Conservation (phyloP, 2,329 filamentous ascomycete species). For the Graphiopsis chlorocephala region DNA sequence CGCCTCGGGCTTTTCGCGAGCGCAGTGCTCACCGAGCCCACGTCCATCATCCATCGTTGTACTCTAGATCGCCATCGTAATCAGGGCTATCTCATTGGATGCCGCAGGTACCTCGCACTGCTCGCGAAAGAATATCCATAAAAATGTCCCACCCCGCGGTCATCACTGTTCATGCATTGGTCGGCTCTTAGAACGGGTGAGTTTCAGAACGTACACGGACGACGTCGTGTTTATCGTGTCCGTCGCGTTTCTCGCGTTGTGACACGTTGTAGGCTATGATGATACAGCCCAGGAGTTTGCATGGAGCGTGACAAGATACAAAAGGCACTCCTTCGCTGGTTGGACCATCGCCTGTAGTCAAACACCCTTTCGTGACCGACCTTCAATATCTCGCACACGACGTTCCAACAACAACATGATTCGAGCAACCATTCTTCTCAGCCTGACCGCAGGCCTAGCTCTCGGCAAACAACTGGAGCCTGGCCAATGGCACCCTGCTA, state of each 20-base stretch:
- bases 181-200: background rate
- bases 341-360: background rate
- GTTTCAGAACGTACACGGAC: background rate
- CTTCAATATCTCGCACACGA: background rate
- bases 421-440: background rate
- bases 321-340: background rate
- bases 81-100: background rate
- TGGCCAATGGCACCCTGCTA: conserved; percentile 12
- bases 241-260: background rate
- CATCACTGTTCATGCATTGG: background rate
- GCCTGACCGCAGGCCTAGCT: background rate
- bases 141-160: background rate
- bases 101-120: background rate
- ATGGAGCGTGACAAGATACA: background rate
- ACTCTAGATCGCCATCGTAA: background rate
- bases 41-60: background rate
- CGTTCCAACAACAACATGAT: background rate
- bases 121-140: background rate
- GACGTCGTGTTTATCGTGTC: background rate
- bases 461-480: background rate
- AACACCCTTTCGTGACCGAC: too few relatives aligned
- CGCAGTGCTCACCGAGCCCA: background rate
- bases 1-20: background rate
- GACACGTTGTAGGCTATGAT: background rate
- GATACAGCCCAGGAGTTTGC: too few relatives aligned